A percentile compares a stretch with the other conserved stretches of the same genome.
Evolutionary conservation across 2,329 filamentous ascomycete genomes (phyloP).

Genomic region (Paraphoma sp.): DNA sequence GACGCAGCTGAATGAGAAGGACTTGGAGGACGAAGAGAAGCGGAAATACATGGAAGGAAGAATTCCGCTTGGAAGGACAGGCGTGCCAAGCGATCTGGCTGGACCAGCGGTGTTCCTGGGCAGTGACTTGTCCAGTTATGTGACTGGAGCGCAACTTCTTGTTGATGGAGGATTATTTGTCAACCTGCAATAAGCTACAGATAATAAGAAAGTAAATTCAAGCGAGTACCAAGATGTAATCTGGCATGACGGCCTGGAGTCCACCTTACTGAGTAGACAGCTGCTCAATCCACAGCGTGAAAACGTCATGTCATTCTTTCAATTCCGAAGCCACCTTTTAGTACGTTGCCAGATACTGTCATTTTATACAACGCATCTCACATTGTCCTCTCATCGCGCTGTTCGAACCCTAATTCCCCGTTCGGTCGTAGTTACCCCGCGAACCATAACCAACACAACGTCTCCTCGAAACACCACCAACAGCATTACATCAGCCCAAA

Average conservation of each 20-base stretch:
- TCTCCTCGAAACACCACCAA: neutral
- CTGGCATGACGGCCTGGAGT: too few relatives aligned
- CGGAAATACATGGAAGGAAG: constrained; percentile 78
- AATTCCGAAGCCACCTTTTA: too few relatives aligned
- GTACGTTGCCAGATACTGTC: neutral
- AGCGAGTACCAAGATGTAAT: too few relatives aligned
- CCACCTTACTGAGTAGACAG: too few relatives aligned
- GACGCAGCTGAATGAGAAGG: constrained; percentile 84
- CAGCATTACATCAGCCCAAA: neutral
- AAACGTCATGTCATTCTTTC: too few relatives aligned
- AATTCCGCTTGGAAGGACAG: constrained; percentile 69
- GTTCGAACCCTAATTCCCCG: too few relatives aligned
- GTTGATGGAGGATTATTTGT: constrained; percentile 92
- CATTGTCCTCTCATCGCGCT: too few relatives aligned
- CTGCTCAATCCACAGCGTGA: too few relatives aligned
- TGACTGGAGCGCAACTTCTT: constrained; percentile 78
- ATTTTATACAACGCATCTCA: too few relatives aligned
- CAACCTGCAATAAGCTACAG: constrained; percentile 62
- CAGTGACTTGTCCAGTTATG: constrained; percentile 66
- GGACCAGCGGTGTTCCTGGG: constrained; percentile 87
- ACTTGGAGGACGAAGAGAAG: constrained; percentile 76
- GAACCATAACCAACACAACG: neutral
- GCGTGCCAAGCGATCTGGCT: constrained; percentile 69
- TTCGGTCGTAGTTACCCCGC: neutral
- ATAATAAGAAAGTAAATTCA: neutral